These are phyloP conservation scores for Limonomyces culmigenus DNA, from an alignment of 1,284 basidiomycete species.

Conservation along the genomic window DNA sequence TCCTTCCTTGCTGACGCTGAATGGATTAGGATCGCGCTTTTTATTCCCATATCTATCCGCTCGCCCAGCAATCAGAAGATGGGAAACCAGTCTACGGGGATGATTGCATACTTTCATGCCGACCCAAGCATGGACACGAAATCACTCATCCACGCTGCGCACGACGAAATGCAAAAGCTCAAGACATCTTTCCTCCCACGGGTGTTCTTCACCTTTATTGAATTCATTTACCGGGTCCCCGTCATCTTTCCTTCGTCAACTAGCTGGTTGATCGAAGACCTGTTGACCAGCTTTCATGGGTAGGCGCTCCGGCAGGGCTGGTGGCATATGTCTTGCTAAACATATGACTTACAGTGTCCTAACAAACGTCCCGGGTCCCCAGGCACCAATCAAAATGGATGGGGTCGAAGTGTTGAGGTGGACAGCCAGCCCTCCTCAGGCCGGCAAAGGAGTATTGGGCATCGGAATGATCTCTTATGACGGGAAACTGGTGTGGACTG, in stretches of 20 bases:
- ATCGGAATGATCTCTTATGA: conserved; percentile 15
- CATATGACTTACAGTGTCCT: too few species aligned
- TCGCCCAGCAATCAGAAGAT: conserved; percentile 1
- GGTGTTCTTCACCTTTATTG: conserved; percentile 11
- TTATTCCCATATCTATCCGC: conserved; percentile 4
- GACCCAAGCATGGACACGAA: neutral
- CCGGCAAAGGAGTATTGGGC: conserved; percentile 14
- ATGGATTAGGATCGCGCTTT: conserved; percentile 1
- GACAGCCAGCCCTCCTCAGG: conserved; percentile 15
- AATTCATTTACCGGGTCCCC: conserved; percentile 12
- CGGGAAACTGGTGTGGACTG: conserved; percentile 3
- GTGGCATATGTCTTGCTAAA: conserved; percentile 8
- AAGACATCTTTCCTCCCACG: conserved; percentile 14
- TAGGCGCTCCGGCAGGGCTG: neutral
- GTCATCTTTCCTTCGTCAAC: conserved; percentile 7
- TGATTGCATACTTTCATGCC: conserved; percentile 1
- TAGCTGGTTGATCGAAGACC: neutral
- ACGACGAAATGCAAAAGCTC: conserved; percentile 11
- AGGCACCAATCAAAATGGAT: conserved; percentile 11
- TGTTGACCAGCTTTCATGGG: neutral
- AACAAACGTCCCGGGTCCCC: conserved; percentile 15
- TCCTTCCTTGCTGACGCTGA: conserved; percentile 3
- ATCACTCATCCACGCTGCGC: conserved; percentile 8
- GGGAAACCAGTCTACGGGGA: conserved; percentile 3
- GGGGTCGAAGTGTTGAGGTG: conserved; percentile 13